These are phyloP conservation scores for Verruconis gallopava DNA, from an alignment of 2,329 filamentous ascomycete genomes.

Conservation along the genomic window DNA sequence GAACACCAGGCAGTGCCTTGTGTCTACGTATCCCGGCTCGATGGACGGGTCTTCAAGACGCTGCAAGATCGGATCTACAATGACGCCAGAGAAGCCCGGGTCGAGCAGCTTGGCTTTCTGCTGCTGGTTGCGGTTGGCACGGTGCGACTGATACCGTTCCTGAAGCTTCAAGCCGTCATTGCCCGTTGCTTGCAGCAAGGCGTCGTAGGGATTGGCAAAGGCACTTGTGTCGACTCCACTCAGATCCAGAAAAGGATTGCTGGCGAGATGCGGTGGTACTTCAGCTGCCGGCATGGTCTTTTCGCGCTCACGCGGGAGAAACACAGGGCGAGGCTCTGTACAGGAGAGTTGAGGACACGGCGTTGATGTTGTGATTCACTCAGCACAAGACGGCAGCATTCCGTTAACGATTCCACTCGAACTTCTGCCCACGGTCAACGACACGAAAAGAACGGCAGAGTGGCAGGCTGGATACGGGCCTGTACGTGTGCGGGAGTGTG, in stretches of 20 bases:
- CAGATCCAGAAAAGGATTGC: conserved; percentile 22
- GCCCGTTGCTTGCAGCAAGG: conserved; percentile 54
- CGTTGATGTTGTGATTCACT: no score
- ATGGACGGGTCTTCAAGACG: conserved; percentile 50
- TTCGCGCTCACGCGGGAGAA: no score
- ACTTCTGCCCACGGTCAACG: no score
- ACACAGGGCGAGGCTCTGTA: no score
- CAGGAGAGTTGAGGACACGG: no score
- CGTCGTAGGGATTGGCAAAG: conserved; percentile 61
- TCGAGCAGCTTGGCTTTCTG: conserved; percentile 64
- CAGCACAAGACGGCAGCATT: no score
- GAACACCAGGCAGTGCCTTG: conserved; percentile 70
- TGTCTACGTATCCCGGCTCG: conserved; percentile 59
- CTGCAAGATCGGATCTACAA: conserved; percentile 64
- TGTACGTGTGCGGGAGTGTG: no score
- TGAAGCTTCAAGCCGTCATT: conserved; percentile 63
- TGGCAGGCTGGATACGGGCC: no score
- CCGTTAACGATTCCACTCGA: no score
- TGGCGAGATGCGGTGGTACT: conserved; percentile 6
- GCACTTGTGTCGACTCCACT: conserved; percentile 23
- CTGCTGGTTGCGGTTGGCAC: conserved; percentile 59
- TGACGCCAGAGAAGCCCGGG: conserved; percentile 53
- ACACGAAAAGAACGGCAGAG: no score
- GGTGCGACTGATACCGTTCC: conserved; percentile 58
- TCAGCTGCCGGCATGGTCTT: no score